phyloP scores from a whole-genome alignment of 164 flowering plant genomes.

The Vitis cinerea region DNA sequence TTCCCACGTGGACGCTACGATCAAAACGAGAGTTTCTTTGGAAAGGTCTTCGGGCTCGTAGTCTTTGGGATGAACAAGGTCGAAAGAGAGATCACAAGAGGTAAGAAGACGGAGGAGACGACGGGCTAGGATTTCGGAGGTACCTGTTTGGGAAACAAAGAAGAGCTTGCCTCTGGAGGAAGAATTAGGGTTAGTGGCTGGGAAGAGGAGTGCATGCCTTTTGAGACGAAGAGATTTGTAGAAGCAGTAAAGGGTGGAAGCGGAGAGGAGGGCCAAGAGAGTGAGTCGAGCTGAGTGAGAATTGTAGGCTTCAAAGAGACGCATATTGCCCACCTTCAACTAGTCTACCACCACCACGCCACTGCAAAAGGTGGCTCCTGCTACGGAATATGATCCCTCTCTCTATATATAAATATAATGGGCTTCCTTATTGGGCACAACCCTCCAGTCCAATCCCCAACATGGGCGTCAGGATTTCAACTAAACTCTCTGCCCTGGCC shows the following conservation, averaged over 20 bases:
- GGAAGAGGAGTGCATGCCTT: slow-evolving; percentile 24
- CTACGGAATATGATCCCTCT: too few relatives aligned
- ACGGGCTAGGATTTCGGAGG: slow-evolving; percentile 76
- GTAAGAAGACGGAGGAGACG: slow-evolving; percentile 53
- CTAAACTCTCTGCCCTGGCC: too few relatives aligned
- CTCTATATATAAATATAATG: too few relatives aligned
- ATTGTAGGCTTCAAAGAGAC: not conserved
- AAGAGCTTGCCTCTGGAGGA: slow-evolving; percentile 52
- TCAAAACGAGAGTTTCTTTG: slow-evolving; percentile 63
- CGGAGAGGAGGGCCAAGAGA: slow-evolving; percentile 67
- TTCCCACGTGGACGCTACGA: slow-evolving; percentile 94
- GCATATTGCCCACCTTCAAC: too few relatives aligned
- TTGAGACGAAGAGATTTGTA: slow-evolving; percentile 72
- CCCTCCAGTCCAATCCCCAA: too few relatives aligned
- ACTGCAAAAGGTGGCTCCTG: too few relatives aligned
- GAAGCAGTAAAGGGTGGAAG: slow-evolving; percentile 66
- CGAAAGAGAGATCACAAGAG: slow-evolving; percentile 40
- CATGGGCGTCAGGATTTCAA: too few relatives aligned
- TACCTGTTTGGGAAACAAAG: slow-evolving; percentile 82
- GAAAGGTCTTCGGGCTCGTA: slow-evolving; percentile 92
- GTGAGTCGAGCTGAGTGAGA: slow-evolving; percentile 42
- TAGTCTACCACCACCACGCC: too few relatives aligned
- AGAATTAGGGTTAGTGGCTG: slow-evolving; percentile 22
- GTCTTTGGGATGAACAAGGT: slow-evolving; percentile 59
- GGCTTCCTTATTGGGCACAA: too few relatives aligned